Percentiles rank a stretch among this genome's conserved stretches.
These are phyloP conservation scores for Gentiana dahurica DNA, from an alignment of 257 asterid genomes.

Conservation along the genomic window DNA sequence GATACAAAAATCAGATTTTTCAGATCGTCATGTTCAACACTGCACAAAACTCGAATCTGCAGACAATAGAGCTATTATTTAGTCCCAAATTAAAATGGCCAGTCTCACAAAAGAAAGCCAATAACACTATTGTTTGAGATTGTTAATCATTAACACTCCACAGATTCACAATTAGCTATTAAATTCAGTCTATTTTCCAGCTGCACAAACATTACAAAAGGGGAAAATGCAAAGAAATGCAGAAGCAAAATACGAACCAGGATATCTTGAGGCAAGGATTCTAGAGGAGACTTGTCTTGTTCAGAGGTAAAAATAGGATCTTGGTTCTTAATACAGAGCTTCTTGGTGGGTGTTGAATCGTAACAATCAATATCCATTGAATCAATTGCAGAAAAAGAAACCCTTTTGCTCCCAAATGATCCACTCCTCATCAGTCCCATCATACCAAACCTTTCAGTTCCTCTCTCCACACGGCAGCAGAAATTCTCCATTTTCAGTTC, in stretches of 20 bases:
- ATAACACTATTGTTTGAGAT: too few relatives aligned
- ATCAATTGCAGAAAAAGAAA: constrained; percentile 16
- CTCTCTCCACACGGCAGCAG: constrained; percentile 7
- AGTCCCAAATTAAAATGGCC: too few relatives aligned
- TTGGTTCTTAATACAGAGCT: constrained; percentile 18
- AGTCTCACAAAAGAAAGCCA: too few relatives aligned
- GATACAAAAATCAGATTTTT: constrained; percentile 52
- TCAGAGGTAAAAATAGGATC: constrained; percentile 3
- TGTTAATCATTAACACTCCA: too few relatives aligned
- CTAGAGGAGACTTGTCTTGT: constrained; percentile 31
- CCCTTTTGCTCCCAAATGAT: constrained; percentile 58
- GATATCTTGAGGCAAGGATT: constrained; percentile 55
- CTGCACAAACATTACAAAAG: too few relatives aligned
- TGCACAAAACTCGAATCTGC: constrained; percentile 51
- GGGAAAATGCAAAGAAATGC: not conserved
- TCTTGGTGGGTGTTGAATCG: constrained; percentile 19
- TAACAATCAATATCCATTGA: constrained; percentile 10
- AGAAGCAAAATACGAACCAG: constrained; percentile 29
- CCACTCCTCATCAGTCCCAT: constrained; percentile 34
- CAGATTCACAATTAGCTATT: too few relatives aligned
- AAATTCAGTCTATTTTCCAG: too few relatives aligned
- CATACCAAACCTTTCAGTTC: constrained; percentile 21
- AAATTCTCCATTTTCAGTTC: not conserved
- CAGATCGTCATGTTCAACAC: constrained; percentile 79
- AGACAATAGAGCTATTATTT: not conserved